phyloP scores from a whole-genome alignment of 305 asterid genomes.

The Solanum hybrid region DNA sequence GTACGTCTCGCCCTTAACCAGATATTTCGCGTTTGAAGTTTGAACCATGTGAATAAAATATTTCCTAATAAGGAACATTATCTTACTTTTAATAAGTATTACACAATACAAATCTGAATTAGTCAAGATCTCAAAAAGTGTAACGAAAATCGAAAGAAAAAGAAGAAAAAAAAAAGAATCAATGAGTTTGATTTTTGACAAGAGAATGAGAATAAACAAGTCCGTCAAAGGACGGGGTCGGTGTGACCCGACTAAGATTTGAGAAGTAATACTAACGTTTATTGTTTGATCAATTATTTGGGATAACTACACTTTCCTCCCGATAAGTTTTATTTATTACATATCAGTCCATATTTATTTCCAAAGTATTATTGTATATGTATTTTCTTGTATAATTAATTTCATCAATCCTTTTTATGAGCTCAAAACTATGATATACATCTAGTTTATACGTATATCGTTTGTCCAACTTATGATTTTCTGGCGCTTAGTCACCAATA shows the following conservation, averaged over 20 bases:
- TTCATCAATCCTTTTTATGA: not conserved
- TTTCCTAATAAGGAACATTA: not conserved
- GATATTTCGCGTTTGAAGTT: not conserved
- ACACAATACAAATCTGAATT: not conserved
- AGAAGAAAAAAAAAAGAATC: not conserved
- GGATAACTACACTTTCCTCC: not conserved
- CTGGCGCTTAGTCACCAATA: not conserved
- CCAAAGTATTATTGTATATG: not conserved
- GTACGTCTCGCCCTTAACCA: not conserved
- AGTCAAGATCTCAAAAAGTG: not conserved
- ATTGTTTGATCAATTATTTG: not conserved
- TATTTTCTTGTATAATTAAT: not conserved
- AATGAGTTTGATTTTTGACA: not conserved
- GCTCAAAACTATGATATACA: not conserved
- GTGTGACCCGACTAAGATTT: not conserved
- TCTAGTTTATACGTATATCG: not conserved
- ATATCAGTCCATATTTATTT: not conserved
- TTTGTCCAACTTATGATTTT: not conserved
- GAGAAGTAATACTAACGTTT: not conserved
- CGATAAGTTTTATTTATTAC: not conserved
- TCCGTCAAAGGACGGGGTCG: not conserved
- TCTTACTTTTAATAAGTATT: not conserved
- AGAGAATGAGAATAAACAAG: not conserved
- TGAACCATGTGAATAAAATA: not conserved
- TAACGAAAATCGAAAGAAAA: not conserved